Evolutionary conservation across 1,284 basidiomycete species (phyloP), one percentile per base, ranked within the genome.

Genomic region (Papiliotrema fonsecae): DNA sequence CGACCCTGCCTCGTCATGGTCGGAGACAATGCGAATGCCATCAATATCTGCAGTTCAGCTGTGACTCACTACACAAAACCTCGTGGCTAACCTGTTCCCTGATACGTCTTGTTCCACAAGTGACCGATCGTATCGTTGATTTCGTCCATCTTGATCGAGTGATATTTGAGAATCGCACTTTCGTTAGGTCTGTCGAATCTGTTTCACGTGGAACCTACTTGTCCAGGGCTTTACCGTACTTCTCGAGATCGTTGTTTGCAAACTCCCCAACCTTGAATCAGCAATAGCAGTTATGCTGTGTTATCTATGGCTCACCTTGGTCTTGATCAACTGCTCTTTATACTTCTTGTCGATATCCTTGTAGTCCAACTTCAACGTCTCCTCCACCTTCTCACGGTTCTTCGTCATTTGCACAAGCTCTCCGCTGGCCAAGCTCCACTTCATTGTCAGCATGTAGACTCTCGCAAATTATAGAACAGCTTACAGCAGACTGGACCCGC

Each of bases 101-200:
- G 94, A 73, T 99, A 98, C 1, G 94, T 98, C 77, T 93, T 94
- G 67, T 90, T 93, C 96, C 96, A 99, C 2, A 98, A 74, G 67
- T 91, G 88, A 50, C 86, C 84, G 82, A 96, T 96, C 21, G 85
- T 92, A 63, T 94, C 90, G 65, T 99, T 99, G 65, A 99, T 93
- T 78, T 99, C 96, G 71, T 92, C 90, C 96, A 99, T 97, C 76
- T 99, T 99, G 65, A 97, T 80, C n/a, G 86, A 78, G 67, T 99
- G 96, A 67, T 96, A 99, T 70, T 88, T 88, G 87, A 98, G 92
- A 73, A 98, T 97, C 38, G 92, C 94, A 61, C 90, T 93, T 54
- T 3, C 2, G 10, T 37, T 2, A 53, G 35, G 42, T 16, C 6
- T 41, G 28, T 28, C 2, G 43, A 31, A n/a, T 14, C 21, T 24